Percentiles rank a stretch among this genome's conserved stretches.
Evolutionary conservation across 306 rosid species (phyloP).

Genomic region (Crotalaria pallida): DNA sequence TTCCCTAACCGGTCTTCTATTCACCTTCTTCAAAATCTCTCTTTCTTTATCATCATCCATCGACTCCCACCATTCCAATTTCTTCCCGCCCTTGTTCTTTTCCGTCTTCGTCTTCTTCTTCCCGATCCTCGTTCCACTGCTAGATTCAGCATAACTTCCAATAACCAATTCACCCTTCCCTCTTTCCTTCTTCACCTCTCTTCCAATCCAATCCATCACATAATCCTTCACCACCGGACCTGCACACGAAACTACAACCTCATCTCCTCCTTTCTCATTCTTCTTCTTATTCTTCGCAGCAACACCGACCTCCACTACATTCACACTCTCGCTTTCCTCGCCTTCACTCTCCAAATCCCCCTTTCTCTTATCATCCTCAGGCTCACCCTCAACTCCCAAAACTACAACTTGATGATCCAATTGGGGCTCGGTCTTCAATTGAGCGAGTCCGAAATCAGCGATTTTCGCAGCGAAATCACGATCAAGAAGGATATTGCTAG

Average conservation of each 20-base stretch:
- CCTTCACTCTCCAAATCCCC: slow-evolving; percentile 47
- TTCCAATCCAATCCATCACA: slow-evolving; percentile 86
- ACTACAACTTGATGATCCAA: slow-evolving; percentile 12
- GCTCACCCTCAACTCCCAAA: not conserved
- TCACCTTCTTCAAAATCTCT: slow-evolving; percentile 34
- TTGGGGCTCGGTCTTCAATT: slow-evolving; percentile 41
- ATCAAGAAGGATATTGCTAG: slow-evolving; percentile 73
- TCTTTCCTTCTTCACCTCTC: slow-evolving; percentile 47
- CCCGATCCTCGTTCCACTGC: slow-evolving; percentile 9
- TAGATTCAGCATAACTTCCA: slow-evolving; percentile 12
- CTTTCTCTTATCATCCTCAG: slow-evolving; percentile 17
- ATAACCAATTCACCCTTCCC: slow-evolving; percentile 28
- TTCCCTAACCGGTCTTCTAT: slow-evolving; percentile 67
- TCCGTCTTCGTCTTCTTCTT: too few species aligned
- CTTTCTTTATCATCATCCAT: slow-evolving; percentile 59
- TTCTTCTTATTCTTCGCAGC: slow-evolving; percentile 10
- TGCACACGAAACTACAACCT: not conserved
- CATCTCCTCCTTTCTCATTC: slow-evolving; percentile 15
- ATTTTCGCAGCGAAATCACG: slow-evolving; percentile 45
- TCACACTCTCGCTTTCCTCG: slow-evolving; percentile 67
- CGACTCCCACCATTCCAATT: slow-evolving; percentile 73
- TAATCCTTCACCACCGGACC: slow-evolving; percentile 47
- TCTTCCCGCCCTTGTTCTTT: slow-evolving; percentile 49
- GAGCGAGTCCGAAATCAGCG: slow-evolving; percentile 86
- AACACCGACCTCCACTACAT: slow-evolving; percentile 18